Base-by-base conservation (phyloP, 192 early-diverging fungal species). In the Backusella circina region DNA sequence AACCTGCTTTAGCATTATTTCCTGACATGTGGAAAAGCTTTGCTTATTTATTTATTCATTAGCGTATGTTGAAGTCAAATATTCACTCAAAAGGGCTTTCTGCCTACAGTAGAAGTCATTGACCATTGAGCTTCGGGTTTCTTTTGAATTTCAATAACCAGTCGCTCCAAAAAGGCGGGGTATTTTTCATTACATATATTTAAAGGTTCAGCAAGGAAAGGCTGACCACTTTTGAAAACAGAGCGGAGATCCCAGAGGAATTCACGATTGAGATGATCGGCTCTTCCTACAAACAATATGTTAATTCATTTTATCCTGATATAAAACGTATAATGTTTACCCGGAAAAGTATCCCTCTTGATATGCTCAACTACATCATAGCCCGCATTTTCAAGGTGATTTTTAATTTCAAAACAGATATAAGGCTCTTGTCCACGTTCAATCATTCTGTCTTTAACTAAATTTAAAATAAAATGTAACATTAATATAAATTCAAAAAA, bases 361-460 rank as follows among this genome's bases (percentile, higher is more conserved):
- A 47, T 13, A 16, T 75, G 50, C 21, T 71, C 21, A 8, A 72
- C 35, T 28, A 70, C n/a, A 2, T 67, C 13, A 38, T 67, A 74
- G 0, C 73, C 67, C 5, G 41, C 30, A 33, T 41, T 33, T 67
- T 79, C n/a, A 1, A 64, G 1, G n/a, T 71, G 28, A 1, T 31
- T 54, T 26, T 18, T 37, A 32, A 75, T 44, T 16, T 72, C 44
- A 31, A 32, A 44, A 8, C 64, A 38, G 26, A 79, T 72, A 36
- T 51, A 35, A 31, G 74, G 69, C 36, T 79, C 78, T 72, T 79
- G 78, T 2, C 78, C 78, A 37, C 69, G 35, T 18, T 65, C 51
- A 23, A 65, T 30, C 13, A 79, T 70, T 26, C 47, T 18, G 2
- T 72, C 35, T 6, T 41, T 54, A 50, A 79, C 78, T 79, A 61